phyloP scores from a whole-genome alignment of 2,329 filamentous ascomycete species.

The Claviceps purpurea region DNA sequence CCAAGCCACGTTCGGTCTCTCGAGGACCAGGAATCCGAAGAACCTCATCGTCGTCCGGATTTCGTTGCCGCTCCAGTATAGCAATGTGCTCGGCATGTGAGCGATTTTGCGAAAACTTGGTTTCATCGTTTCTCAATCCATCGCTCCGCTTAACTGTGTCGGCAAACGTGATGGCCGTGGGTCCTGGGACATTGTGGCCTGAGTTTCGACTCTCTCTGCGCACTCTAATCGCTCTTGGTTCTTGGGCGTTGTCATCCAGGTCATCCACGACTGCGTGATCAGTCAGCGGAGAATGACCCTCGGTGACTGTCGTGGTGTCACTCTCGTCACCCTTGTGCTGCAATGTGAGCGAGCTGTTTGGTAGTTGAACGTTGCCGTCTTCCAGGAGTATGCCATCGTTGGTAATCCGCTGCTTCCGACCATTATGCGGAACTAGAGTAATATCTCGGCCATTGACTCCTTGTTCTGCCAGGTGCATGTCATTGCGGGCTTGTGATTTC shows the following conservation, averaged over 20 bases:
- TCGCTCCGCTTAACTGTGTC: slow-evolving; percentile 50
- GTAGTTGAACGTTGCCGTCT: slow-evolving; percentile 21
- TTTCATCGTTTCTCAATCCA: slow-evolving; percentile 33
- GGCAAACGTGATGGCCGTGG: slow-evolving; percentile 49
- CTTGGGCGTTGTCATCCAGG: background rate
- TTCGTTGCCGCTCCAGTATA: slow-evolving; percentile 73
- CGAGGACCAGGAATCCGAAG: slow-evolving; percentile 83
- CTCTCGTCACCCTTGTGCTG: slow-evolving; percentile 23
- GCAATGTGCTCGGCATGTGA: slow-evolving; percentile 71
- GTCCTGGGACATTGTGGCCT: slow-evolving; percentile 5
- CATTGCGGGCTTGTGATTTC: slow-evolving; percentile 33
- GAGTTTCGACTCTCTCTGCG: slow-evolving; percentile 2
- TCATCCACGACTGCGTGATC: slow-evolving; percentile 4
- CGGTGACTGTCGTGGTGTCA: slow-evolving; percentile 19
- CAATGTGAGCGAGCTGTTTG: slow-evolving; percentile 8
- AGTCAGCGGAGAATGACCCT: slow-evolving; percentile 7
- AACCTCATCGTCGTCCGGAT: slow-evolving; percentile 57
- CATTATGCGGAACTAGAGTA: slow-evolving; percentile 47
- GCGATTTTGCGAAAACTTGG: slow-evolving; percentile 35
- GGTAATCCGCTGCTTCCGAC: slow-evolving; percentile 40
- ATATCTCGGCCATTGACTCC: slow-evolving; percentile 56
- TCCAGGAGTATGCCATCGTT: slow-evolving; percentile 46
- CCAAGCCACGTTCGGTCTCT: slow-evolving; percentile 72
- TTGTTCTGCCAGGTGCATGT: slow-evolving; percentile 37
- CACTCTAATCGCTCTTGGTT: background rate